Conservation (phyloP, 495 filamentous ascomycete genomes). For the Elaphomyces granulatus region DNA sequence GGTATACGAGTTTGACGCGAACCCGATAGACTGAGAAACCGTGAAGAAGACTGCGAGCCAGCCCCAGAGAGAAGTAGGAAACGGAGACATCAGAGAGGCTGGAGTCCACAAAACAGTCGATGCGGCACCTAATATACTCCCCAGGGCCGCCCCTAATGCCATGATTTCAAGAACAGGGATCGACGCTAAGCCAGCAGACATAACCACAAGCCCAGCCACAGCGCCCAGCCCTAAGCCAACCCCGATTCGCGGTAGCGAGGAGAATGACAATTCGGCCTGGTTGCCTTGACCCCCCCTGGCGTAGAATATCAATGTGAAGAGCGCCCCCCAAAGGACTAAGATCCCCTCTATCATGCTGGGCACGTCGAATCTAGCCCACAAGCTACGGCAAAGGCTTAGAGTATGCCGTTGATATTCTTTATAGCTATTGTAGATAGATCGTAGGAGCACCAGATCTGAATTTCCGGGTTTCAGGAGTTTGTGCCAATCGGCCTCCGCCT, state of each 20-base stretch:
- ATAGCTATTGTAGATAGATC: slow-evolving; percentile 43
- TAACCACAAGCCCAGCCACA: slow-evolving; percentile 16
- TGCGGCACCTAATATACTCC: slow-evolving; percentile 47
- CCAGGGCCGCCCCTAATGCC: slow-evolving; percentile 38
- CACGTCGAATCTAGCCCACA: slow-evolving; percentile 88
- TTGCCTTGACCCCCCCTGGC: slow-evolving; percentile 43
- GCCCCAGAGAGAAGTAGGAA: slow-evolving; percentile 77
- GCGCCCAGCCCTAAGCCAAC: slow-evolving; percentile 30
- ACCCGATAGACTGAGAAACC: slow-evolving; percentile 68
- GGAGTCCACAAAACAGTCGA: slow-evolving; percentile 38
- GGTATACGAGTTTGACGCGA: slow-evolving; percentile 94
- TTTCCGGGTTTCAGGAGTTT: slow-evolving; percentile 21
- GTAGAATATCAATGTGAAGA: slow-evolving; percentile 55
- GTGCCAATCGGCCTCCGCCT: slow-evolving; percentile 35
- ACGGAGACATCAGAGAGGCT: slow-evolving; percentile 35
- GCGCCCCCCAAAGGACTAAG: slow-evolving; percentile 47
- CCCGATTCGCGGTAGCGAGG: slow-evolving; percentile 31
- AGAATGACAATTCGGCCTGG: slow-evolving; percentile 35
- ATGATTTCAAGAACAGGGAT: slow-evolving; percentile 17
- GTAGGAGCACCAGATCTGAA: slow-evolving; percentile 20
- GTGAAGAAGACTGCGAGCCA: slow-evolving; percentile 74
- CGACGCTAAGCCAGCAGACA: slow-evolving; percentile 13
- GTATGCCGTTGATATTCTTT: slow-evolving; percentile 63
- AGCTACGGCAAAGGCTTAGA: slow-evolving; percentile 59
- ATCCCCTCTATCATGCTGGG: slow-evolving; percentile 73